These are phyloP conservation scores for Colletotrichum simmondsii DNA, from an alignment of 2,329 filamentous ascomycete species.

Conservation along the genomic window DNA sequence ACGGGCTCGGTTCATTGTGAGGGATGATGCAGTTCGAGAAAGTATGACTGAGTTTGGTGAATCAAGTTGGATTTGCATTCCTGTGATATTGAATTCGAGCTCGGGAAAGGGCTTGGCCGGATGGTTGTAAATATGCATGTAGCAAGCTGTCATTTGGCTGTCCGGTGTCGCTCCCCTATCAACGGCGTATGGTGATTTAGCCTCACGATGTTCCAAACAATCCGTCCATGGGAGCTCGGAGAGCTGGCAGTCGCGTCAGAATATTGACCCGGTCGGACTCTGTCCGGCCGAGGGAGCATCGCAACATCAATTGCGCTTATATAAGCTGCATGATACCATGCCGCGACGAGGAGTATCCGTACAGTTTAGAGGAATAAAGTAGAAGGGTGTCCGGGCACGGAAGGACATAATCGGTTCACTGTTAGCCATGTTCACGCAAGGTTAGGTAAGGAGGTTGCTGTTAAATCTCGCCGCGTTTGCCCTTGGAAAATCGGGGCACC, in stretches of 20 bases:
- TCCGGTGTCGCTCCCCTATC: background rate
- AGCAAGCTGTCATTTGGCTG: background rate
- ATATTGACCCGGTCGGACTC: background rate
- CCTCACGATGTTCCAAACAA: background rate
- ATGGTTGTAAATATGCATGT: background rate
- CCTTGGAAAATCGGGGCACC: background rate
- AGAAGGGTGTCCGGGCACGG: background rate
- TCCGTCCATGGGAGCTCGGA: background rate
- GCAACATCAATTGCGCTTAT: background rate
- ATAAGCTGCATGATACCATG: background rate
- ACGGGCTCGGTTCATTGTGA: background rate
- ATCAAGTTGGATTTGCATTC: no score
- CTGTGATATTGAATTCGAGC: no score
- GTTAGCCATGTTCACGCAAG: background rate
- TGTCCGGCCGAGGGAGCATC: background rate
- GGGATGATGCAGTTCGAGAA: background rate
- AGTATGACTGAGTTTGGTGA: background rate
- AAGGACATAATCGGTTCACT: background rate
- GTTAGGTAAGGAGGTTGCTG: background rate
- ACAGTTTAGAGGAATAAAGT: background rate
- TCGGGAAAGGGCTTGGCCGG: no score
- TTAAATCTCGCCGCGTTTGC: background rate
- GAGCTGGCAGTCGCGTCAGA: background rate
- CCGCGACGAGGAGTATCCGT: background rate
- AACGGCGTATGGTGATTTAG: background rate